Percentiles rank a stretch among this genome's conserved stretches.
Conservation (phyloP, 352 stramenopile genomes). For the Phytophthora meadii region DNA sequence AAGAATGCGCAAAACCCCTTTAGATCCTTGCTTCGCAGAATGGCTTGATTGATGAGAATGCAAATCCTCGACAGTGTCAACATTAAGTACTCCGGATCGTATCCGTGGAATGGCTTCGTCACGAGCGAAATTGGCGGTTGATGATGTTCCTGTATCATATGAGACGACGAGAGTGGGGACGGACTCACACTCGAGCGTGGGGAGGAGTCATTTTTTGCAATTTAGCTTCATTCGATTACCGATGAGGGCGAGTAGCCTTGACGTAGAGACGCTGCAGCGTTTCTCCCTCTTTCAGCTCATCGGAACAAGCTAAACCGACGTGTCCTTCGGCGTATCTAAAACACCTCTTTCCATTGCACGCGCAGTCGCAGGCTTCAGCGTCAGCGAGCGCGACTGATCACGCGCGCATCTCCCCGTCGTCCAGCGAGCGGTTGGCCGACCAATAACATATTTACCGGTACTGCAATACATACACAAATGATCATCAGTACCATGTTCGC, state of each 20-base stretch:
- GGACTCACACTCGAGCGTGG: slow-evolving; percentile 16
- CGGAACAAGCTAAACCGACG: slow-evolving; percentile 38
- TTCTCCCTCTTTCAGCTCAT: slow-evolving; percentile 28
- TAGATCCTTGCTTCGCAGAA: no score
- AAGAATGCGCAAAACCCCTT: no score
- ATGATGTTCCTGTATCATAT: slow-evolving; percentile 13
- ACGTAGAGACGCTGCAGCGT: slow-evolving; percentile 19
- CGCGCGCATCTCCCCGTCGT: slow-evolving; percentile 35
- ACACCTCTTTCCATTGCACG: slow-evolving; percentile 50
- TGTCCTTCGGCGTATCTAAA: slow-evolving; percentile 75
- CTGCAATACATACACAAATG: slow-evolving; percentile 30
- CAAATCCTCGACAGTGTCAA: no score
- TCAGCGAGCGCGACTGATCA: slow-evolving; percentile 40
- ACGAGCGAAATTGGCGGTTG: neutral
- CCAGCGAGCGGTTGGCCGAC: slow-evolving; percentile 46
- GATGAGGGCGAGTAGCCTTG: slow-evolving; percentile 5
- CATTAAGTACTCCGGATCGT: no score
- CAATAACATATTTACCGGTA: slow-evolving; percentile 79
- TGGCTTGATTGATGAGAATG: no score
- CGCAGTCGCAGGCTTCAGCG: slow-evolving; percentile 36
- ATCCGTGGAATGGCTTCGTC: neutral
- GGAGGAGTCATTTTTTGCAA: slow-evolving; percentile 44
- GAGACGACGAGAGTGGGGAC: slow-evolving; percentile 7
- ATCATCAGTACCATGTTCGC: neutral
- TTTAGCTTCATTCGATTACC: slow-evolving; percentile 73